A percentile compares a stretch with the other conserved stretches of the same genome.
These are phyloP conservation scores for Phytopythium montanum DNA, from an alignment of 352 stramenopile species.

Conservation along the genomic window DNA sequence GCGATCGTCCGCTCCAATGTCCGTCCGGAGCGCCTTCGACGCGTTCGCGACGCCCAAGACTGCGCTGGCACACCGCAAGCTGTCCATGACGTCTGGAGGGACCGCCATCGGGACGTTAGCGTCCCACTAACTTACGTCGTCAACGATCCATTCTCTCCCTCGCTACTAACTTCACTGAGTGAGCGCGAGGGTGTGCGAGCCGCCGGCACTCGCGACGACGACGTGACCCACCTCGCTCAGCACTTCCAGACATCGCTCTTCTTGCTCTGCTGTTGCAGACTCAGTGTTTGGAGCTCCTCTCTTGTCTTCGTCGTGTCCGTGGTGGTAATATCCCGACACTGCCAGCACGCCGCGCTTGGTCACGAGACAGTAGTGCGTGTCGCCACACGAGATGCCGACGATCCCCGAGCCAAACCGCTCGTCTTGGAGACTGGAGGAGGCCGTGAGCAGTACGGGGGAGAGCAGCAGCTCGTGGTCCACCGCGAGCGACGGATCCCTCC, in stretches of 20 bases:
- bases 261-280: background rate
- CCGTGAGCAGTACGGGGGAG: conserved; percentile 23
- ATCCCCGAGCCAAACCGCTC: conserved; percentile 20
- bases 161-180: background rate
- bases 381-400: conserved; percentile 32
- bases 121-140: background rate
- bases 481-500: conserved; percentile 27
- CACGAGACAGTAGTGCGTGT: conserved; percentile 38
- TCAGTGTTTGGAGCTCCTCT: background rate
- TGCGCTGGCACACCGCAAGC: background rate
- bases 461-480: conserved; percentile 13
- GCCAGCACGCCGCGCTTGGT: conserved; percentile 23
- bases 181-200: conserved; percentile 5
- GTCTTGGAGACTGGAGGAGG: conserved; percentile 12
- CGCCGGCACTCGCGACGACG: background rate
- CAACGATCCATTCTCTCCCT: background rate
- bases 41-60: background rate
- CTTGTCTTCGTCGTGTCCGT: background rate
- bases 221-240: background rate
- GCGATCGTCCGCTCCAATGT: background rate
- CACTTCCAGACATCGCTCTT: background rate
- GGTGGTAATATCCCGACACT: background rate
- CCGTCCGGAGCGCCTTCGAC: background rate
- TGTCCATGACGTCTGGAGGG: background rate
- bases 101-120: background rate